Percentiles rank a stretch among this genome's conserved stretches.
phyloP scores from a whole-genome alignment of 768 basidiomycete species.

The Rhizopogon salebrosus region DNA sequence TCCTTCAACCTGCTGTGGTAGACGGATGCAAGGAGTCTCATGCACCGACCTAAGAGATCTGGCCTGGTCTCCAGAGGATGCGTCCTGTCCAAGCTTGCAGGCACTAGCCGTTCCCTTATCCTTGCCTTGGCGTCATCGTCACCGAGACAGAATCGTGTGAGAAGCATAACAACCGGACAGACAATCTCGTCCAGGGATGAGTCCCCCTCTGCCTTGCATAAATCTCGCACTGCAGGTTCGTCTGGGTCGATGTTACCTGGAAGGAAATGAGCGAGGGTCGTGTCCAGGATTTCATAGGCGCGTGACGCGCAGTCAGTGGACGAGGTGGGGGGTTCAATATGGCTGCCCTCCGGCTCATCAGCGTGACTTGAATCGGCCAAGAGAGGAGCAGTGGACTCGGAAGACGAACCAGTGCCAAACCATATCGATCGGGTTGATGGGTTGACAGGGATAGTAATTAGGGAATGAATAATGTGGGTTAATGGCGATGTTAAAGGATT shows the following conservation, averaged over 20 bases:
- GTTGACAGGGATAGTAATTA: conserved; percentile 73
- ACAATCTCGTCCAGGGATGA: conserved; percentile 71
- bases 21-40: conserved; percentile 71
- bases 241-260: conserved; percentile 63
- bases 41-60: conserved; percentile 72
- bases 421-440: conserved; percentile 52
- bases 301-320: conserved; percentile 51
- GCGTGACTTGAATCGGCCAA: background rate
- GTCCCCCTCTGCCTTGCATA: conserved; percentile 45
- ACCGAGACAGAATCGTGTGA: conserved; percentile 64
- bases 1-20: conserved; percentile 71
- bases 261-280: conserved; percentile 55
- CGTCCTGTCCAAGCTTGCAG: conserved; percentile 76
- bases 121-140: conserved; percentile 53
- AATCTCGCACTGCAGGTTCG: conserved; percentile 52
- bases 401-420: conserved; percentile 45
- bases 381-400: conserved; percentile 13
- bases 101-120: conserved; percentile 67
- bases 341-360: conserved; percentile 18
- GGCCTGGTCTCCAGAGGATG: conserved; percentile 66
- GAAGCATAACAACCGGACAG: conserved; percentile 69
- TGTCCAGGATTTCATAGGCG: conserved; percentile 64
- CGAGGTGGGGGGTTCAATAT: conserved; percentile 22
- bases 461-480: conserved; percentile 74
- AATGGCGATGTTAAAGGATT: conserved; percentile 69